Evolutionary conservation across 768 basidiomycete species (phyloP), one percentile per base, ranked within the genome.

Genomic region (Kwoniella botswanensis): DNA sequence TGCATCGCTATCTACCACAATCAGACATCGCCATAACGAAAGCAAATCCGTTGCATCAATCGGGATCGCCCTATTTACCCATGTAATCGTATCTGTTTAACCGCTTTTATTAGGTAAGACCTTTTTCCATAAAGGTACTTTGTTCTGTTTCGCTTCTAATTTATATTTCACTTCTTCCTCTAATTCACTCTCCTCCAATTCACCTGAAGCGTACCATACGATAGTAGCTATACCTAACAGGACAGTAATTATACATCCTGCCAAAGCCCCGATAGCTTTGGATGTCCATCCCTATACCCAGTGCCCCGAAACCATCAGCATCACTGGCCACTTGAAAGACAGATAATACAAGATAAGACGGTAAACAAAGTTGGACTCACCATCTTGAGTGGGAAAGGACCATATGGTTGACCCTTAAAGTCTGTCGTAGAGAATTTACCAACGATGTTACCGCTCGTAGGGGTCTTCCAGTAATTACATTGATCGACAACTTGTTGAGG

Each of bases 121-220:
- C 63, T 59, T 69, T 26, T 70, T 75, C 60, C 63, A 69, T 13
- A 72, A n/a, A 11, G 56, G 54, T 7, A 44, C 42, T 60, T 75
- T 76, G 11, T 62, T 66, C 26, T 71, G 52, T 85, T 91, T 93
- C 65, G 84, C 86, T 29, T 87, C 90, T 11, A 90, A 84, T 66
- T 86, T 84, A 72, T 84, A 83, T 72, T 87, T 84, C 64, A 88
- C 88, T 83, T 93, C 91, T 21, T 87, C 85, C 81, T 93, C 93
- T 44, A 93, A 87, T 85, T 96, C 94, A 74, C 90, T 90, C 53
- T 93, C 93, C 56, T 90, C 87, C 70, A 92, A 85, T 4, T 88
- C 89, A n/a, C 93, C 92, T 57, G 89, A 85, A 46, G 90, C 85
- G 84, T 98, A 98, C 93, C 94, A 98, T 50, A 89, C 85, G 41